Base-by-base conservation (phyloP, 805 yeast genomes). In the Cyberlindnera mrakii region DNA sequence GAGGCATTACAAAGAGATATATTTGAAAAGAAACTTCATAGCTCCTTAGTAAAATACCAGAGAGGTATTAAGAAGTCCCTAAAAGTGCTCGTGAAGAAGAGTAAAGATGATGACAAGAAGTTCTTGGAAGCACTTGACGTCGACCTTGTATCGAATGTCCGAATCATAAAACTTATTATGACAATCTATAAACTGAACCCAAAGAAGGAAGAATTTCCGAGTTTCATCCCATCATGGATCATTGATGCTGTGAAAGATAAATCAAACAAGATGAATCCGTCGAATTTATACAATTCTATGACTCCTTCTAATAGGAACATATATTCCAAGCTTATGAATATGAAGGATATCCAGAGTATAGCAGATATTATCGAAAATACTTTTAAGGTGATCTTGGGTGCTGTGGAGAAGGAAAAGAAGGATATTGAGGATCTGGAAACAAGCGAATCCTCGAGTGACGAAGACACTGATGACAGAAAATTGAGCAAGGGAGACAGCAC, bases 21-120 rank as follows among this genome's bases (percentile, higher is more conserved):
- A 6, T 74, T 77, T 46, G 66, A 62, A 6, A 70, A 73, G 37
- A 80, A 81, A 51, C 64, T 68, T 39, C 75, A 76, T 52, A 70
- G 73, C 8, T 63, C 76, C 0, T 41, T 64, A 13, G 65, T 61
- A 35, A 72, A 72, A 45, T 55, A 76, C 40, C 55, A 51, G 29
- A 71, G 73, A 32, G 66, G 59, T 18, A 59, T 77, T 23, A 54
- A 51, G 31, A 59, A 60, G 48, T 45, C 56, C 9, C 45, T 57
- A 14, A 54, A 51, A 17, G 40, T 49, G 1, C 20, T 38, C 4
- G 16, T n/a, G 0, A 45, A 49, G 42, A 57, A 51, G 43, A 41
- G 38, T 8, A 29, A 31, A 5, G 41, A 42, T 1, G 48, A 46
- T 9, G 57, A 50, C 36, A 20, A 40, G 32, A 35, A 40, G 30